A percentile compares a stretch with the other conserved stretches of the same genome.
phyloP scores from a whole-genome alignment of 176 grass and related monocot genomes.

The Aechmea fasciata region DNA sequence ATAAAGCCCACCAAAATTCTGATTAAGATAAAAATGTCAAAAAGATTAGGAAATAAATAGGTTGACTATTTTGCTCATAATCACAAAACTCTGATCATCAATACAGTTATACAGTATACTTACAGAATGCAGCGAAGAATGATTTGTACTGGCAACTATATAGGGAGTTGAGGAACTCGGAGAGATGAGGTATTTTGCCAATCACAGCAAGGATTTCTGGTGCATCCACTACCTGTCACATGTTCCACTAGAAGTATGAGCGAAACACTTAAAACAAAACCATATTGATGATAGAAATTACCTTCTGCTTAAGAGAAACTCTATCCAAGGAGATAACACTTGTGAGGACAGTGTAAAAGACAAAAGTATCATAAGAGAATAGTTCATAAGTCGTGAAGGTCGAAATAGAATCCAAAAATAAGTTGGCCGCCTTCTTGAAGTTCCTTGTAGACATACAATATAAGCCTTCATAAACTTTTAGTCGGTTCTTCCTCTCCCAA shows the following conservation, averaged over 20 bases:
- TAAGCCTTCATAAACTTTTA: constrained; percentile 97
- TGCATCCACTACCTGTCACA: constrained; percentile 74
- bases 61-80: too few relatives aligned
- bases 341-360: constrained; percentile 92
- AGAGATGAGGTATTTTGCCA: constrained; percentile 82
- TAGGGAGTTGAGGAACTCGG: constrained; percentile 87
- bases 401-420: constrained; percentile 98
- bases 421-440: constrained; percentile 85
- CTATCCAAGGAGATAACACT: constrained; percentile 88
- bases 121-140: constrained; percentile 92
- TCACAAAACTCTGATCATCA: background rate
- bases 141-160: constrained; percentile 96
- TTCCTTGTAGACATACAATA: constrained; percentile 89
- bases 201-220: constrained; percentile 96
- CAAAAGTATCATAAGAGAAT: constrained; percentile 89
- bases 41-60: constrained; percentile 2
- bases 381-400: constrained; percentile 93
- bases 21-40: background rate
- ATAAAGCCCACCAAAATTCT: background rate
- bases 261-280: background rate
- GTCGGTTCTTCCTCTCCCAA: constrained; percentile 95
- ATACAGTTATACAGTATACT: constrained; percentile 15
- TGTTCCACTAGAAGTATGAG: constrained; percentile 14
- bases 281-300: constrained; percentile 7
- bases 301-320: constrained; percentile 92